phyloP scores from a whole-genome alignment of 176 grass and related monocot species.

The Phyllostachys edulis region DNA sequence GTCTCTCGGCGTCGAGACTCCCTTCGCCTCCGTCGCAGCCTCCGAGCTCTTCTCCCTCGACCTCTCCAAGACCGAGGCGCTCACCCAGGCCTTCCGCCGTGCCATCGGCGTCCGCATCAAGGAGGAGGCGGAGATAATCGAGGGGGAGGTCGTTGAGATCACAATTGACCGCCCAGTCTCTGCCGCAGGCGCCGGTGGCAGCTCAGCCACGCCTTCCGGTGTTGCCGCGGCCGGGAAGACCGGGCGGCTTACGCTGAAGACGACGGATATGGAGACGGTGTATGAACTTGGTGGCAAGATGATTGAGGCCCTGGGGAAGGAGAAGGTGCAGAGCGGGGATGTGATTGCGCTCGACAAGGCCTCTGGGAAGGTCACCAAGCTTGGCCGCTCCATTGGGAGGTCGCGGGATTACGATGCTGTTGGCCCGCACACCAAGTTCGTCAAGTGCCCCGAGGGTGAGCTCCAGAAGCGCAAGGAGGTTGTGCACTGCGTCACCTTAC shows the following conservation, averaged over 20 bases:
- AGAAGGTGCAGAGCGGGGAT: slow-evolving; percentile 97
- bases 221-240: slow-evolving; percentile 48
- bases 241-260: slow-evolving; percentile 84
- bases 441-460: slow-evolving; percentile 92
- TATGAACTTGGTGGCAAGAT: slow-evolving; percentile 95
- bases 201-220: slow-evolving; percentile 39
- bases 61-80: slow-evolving; percentile 90
- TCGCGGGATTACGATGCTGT: slow-evolving; percentile 87
- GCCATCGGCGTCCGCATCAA: slow-evolving; percentile 95
- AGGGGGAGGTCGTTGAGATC: slow-evolving; percentile 98
- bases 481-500: slow-evolving; percentile 89
- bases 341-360: slow-evolving; percentile 86
- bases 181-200: background rate
- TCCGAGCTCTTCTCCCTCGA: slow-evolving; percentile 95
- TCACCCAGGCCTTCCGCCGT: slow-evolving; percentile 86
- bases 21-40: slow-evolving; percentile 82
- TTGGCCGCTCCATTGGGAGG: slow-evolving; percentile 78
- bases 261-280: slow-evolving; percentile 94
- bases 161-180: slow-evolving; percentile 76
- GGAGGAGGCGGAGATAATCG: slow-evolving; percentile 97
- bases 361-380: slow-evolving; percentile 84
- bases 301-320: slow-evolving; percentile 91
- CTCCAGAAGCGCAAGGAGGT: slow-evolving; percentile 98
- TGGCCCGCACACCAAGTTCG: slow-evolving; percentile 80
- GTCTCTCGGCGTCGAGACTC: slow-evolving; percentile 84